Base-by-base conservation (phyloP, 2,329 filamentous ascomycete genomes). In the Dendrostoma leiphaemia region DNA sequence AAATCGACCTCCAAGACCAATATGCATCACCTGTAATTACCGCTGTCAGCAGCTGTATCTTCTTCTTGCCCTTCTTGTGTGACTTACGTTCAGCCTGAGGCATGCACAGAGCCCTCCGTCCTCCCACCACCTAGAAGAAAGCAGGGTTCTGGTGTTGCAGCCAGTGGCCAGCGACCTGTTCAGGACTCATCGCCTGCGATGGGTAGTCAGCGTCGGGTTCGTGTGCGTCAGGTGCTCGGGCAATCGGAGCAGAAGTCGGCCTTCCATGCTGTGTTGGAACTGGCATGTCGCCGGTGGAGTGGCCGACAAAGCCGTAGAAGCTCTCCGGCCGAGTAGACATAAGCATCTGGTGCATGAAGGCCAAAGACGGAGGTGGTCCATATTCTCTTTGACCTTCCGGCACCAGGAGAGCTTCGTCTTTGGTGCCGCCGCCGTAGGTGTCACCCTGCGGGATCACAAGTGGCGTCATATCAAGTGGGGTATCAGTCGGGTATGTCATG, bases 171-270 rank as follows among this genome's bases (percentile, higher is more conserved):
- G 31, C 29, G 38, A 24, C 31, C 31, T 43, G 40, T 4, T 52
- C 53, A 56, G 37, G 17, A 31, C 37, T 17, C 38, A 38, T 53
- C 49, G 44, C 34, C 53, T 56, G 56, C 28, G 48, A 21, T 32
- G 45, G 19, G 31, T 47, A 58, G 49, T 58, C 49, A 58, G 56
- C 49, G 38, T 56, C 37, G 34, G 41, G 38, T 17, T 32, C 49
- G 45, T 58, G 31, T 23, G n/a, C 24, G 19, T 32, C 29, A 19
- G 32, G 29, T 23, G 32, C 44, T 15, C 23, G 28, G 9, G 23
- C 13, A 17, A 46, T 13, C 17, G 29, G 12, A 8, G 44, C 44
- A 15, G 44, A 32, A 28, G 29, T 23, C 9, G 44, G 44, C 8
- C 19, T 23, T n/a, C n/a, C 28, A 34, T 15, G 28, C 26, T 52